Evolutionary conservation across 2,329 filamentous ascomycete genomes (phyloP).

Genomic region (Laburnicola sp.): DNA sequence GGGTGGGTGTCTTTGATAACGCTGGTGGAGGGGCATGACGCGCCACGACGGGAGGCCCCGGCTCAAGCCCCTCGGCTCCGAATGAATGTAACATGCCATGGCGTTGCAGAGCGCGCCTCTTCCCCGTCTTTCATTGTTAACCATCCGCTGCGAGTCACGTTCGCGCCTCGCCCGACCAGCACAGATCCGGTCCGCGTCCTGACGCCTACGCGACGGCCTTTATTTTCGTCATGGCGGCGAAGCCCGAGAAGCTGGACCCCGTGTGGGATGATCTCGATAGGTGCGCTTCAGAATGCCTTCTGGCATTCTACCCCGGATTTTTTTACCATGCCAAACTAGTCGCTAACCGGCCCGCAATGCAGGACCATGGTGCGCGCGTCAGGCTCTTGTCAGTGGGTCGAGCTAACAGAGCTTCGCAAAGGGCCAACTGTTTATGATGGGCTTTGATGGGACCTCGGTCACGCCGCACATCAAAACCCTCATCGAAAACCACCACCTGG

Average conservation of each 20-base stretch:
- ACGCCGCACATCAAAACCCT: constrained; percentile 80
- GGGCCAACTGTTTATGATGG: constrained; percentile 79
- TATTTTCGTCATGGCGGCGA: constrained; percentile 57
- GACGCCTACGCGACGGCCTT: constrained; percentile 39
- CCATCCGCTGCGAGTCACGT: constrained; percentile 39
- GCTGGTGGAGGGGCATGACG: constrained; percentile 25
- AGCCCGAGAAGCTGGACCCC: constrained; percentile 51
- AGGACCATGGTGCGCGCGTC: constrained; percentile 49
- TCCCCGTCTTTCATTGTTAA: constrained; percentile 39
- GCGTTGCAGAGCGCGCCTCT: constrained; percentile 31
- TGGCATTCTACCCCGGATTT: constrained; percentile 23
- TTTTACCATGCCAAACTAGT: constrained; percentile 29
- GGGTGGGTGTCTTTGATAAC: constrained; percentile 27
- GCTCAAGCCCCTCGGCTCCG: constrained; percentile 24
- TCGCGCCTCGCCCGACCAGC: constrained; percentile 34
- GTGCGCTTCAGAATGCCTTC: constrained; percentile 53
- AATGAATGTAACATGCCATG: constrained; percentile 36
- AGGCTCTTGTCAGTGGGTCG: constrained; percentile 17
- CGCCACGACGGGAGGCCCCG: constrained; percentile 23
- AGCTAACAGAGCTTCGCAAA: constrained; percentile 56
- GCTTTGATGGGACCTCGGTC: constrained; percentile 81
- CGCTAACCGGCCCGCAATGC: constrained; percentile 44
- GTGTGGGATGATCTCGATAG: constrained; percentile 75
- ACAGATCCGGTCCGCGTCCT: constrained; percentile 16
- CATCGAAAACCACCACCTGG: constrained; percentile 83